phyloP scores from a whole-genome alignment of 257 asterid genomes.

The Penstemon newberryi region DNA sequence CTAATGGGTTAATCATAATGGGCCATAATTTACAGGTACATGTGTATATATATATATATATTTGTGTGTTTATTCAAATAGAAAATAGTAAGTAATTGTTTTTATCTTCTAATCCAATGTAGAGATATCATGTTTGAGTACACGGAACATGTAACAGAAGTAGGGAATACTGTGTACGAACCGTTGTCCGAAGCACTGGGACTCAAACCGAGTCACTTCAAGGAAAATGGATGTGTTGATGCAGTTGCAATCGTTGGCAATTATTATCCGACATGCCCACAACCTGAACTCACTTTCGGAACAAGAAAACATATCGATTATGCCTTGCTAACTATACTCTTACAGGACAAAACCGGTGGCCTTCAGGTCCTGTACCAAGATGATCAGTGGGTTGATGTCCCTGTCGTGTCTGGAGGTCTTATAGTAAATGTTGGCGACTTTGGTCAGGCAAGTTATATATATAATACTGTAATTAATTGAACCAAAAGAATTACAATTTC shows the following conservation, averaged over 20 bases:
- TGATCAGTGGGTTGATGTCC: slow-evolving; percentile 24
- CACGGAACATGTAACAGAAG: slow-evolving; percentile 24
- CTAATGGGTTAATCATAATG: too few species aligned
- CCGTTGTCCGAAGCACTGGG: slow-evolving; percentile 37
- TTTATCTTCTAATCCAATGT: slow-evolving; percentile 1
- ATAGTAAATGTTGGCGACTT: slow-evolving; percentile 23
- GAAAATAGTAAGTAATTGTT: not conserved
- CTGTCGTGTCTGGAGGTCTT: slow-evolving; percentile 16
- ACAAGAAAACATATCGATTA: slow-evolving; percentile 31
- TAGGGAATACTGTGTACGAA: slow-evolving; percentile 25
- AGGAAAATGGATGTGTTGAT: slow-evolving; percentile 33
- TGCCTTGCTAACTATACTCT: slow-evolving; percentile 33
- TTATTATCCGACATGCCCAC: slow-evolving; percentile 46
- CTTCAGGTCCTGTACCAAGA: slow-evolving; percentile 23
- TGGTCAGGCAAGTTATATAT: slow-evolving; percentile 17
- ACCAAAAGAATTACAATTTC: too few species aligned
- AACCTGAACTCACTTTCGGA: slow-evolving; percentile 47
- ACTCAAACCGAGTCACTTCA: slow-evolving; percentile 28
- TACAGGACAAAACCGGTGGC: slow-evolving; percentile 33
- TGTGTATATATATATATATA: too few species aligned
- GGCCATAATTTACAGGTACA: too few species aligned
- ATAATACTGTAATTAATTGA: not conserved
- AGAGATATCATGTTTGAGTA: slow-evolving; percentile 36
- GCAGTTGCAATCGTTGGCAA: slow-evolving; percentile 26
- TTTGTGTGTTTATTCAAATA: not conserved